Evolutionary conservation across 1,284 basidiomycete genomes (phyloP), one percentile per base, ranked within the genome.

Genomic region (Papiliotrema flavescens): DNA sequence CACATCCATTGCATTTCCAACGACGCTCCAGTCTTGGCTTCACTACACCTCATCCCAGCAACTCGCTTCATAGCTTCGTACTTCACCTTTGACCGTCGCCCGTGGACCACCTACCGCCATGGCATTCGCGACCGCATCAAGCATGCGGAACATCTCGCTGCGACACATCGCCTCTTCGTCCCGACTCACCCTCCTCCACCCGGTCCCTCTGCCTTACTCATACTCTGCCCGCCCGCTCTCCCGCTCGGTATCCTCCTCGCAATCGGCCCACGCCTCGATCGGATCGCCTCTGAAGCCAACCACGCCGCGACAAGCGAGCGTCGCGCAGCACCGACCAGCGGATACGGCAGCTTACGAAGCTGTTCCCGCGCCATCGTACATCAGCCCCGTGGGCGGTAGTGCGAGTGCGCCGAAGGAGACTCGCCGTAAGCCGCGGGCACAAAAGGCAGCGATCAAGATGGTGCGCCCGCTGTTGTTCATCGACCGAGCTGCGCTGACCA

Each of bases 361-460:
- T 35, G 52, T 62, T 14, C 63, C 65, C n/a, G 60, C 68, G 1
- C 55, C 67, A 8, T 54, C 60, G 13, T 67, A 63, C 46, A 51
- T 64, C 17, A 60, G 61, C 9, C 43, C 47, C 22, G 49, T 51
- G 17, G 35, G 41, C 15, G 43, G 45, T 22, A 43, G 20, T 22
- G 11, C 24, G n/a, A 34, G 58, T 26, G 34, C 43, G 22, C 40
- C 59, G 32, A 56, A 59, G 54, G 55, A 62, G 52, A 60, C 68
- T 43, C 57, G 63, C 51, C 51, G 62, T 3, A 59, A 54, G 8
- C 58, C 92, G 59, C 82, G 84, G 56, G 80, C 89, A 0, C 83
- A 84, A 61, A 94, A 91, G 77, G 89, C 88, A 13, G 90, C 90
- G 1, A 80, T 95, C 51, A 81, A 83, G 1, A 84, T 96, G 62